Conservation (phyloP, 2,329 filamentous ascomycete genomes). For the Nectriaceae sp. region DNA sequence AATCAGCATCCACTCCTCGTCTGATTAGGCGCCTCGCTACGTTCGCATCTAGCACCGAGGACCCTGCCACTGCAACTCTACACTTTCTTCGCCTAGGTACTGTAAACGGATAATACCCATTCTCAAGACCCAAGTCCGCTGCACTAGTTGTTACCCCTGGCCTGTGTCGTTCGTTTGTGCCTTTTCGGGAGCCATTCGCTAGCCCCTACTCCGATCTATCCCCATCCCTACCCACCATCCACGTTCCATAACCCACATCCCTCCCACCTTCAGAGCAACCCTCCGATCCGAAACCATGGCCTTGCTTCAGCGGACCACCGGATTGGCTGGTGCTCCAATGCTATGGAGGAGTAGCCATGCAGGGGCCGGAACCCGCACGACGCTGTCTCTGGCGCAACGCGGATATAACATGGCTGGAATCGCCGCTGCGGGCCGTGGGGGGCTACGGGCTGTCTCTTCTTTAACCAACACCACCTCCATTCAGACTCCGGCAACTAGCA, state of each 20-base stretch:
- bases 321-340: constrained; percentile 21
- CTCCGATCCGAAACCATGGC: constrained; percentile 22
- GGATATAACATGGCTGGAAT: constrained; percentile 19
- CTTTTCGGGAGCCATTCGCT: no score
- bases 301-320: constrained; percentile 24
- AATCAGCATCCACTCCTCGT: constrained; percentile 15
- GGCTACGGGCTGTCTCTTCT: constrained; percentile 10
- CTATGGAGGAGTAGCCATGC: constrained; percentile 22
- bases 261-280: no score
- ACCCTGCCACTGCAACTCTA: no score
- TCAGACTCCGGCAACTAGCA: no score
- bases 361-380: constrained; percentile 9
- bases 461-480: constrained; percentile 9
- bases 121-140: no score
- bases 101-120: no score
- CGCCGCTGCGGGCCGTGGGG: constrained; percentile 7
- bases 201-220: neutral
- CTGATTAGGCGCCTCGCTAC: no score
- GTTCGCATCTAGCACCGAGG: no score
- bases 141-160: no score
- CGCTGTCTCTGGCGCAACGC: constrained; percentile 11
- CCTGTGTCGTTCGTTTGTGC: no score
- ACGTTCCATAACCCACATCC: constrained; percentile 5
- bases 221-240: no score
- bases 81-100: no score